Evolutionary conservation across 2,329 filamentous ascomycete species (phyloP), one percentile per base, ranked within the genome.

Genomic region (Orbilia brochopaga): DNA sequence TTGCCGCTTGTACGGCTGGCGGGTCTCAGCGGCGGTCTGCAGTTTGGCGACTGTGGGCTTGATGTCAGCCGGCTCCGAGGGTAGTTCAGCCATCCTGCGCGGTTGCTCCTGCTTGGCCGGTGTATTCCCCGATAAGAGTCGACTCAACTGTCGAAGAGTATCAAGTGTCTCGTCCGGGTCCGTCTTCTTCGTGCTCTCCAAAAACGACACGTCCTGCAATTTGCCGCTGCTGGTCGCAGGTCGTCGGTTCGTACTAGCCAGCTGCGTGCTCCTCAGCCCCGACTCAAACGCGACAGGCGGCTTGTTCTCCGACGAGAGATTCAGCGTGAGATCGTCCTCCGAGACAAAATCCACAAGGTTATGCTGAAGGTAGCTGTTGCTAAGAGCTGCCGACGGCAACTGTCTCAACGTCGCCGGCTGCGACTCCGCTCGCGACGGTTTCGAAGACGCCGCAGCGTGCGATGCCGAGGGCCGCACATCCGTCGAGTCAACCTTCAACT

Each of bases 111-210:
- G 11, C 42, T 70, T 70, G 17, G 24, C 52, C 11, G 66, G 66
- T 3, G 66, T 70, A 17, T 52, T 70, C n/a, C 59, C 59, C 35
- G 54, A 64, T 48, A 70, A 55, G 11, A 70, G 55, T 53, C 66
- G 53, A 48, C 66, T 70, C 23, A 70, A 37, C 50, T 70, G 66
- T 30, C 66, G 61, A 44, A 70, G 60, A 7, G 66, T 70, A 40
- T 70, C 66, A 37, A 64, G 30, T 2, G 66, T 70, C 59, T 70
- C 66, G 42, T 70, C 66, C 6, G 66, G 66, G 48, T 70, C 48
- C 1, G 59, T 60, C 40, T 53, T 50, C 37, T 70, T 70, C 6
- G 40, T 58, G 27, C 53, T 69, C 10, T 69, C 51, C 13, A 64
- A 52, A 37, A 70, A 64, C 15, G 66, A 70, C 19, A 24, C 27